These are phyloP conservation scores for Russula griseocarnosa DNA, from an alignment of 768 basidiomycete genomes.

Conservation along the genomic window DNA sequence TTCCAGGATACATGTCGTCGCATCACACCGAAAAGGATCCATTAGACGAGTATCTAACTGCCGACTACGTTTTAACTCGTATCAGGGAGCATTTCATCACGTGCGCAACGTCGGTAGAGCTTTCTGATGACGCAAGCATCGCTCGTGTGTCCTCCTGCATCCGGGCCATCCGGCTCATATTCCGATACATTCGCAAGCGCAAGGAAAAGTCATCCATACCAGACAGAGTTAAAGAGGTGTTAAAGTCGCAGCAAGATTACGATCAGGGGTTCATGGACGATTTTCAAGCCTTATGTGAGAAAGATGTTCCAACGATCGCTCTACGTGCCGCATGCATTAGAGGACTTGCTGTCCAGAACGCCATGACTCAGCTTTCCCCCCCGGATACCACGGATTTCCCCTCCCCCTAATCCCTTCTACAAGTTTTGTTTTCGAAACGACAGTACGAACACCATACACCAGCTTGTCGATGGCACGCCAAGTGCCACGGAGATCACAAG, in stretches of 20 bases:
- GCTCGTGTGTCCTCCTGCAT: slow-evolving; percentile 8
- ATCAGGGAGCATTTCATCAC: slow-evolving; percentile 16
- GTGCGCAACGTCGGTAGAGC: slow-evolving; percentile 13
- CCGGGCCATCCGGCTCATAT: slow-evolving; percentile 10
- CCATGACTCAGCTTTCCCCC: not conserved
- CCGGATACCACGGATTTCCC: not conserved
- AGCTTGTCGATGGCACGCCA: too few species aligned
- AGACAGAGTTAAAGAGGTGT: not conserved
- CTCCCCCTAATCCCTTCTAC: slow-evolving; percentile 3
- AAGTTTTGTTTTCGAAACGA: not conserved
- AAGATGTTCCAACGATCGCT: not conserved
- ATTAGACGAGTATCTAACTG: not conserved
- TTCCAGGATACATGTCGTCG: slow-evolving; percentile 18
- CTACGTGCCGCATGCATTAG: slow-evolving; percentile 14
- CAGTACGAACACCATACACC: not conserved
- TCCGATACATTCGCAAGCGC: not conserved
- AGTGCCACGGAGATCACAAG: too few species aligned
- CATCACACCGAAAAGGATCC: not conserved
- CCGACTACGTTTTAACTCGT: not conserved
- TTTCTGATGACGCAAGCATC: slow-evolving; percentile 11
- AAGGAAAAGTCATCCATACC: too few species aligned
- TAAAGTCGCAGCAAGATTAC: not conserved
- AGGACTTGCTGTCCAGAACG: slow-evolving; percentile 1
- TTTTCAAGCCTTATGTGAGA: not conserved
- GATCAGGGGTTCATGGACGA: not conserved